Base-by-base conservation (phyloP, 352 stramenopile species). In the Phytopythium kandeliae region DNA sequence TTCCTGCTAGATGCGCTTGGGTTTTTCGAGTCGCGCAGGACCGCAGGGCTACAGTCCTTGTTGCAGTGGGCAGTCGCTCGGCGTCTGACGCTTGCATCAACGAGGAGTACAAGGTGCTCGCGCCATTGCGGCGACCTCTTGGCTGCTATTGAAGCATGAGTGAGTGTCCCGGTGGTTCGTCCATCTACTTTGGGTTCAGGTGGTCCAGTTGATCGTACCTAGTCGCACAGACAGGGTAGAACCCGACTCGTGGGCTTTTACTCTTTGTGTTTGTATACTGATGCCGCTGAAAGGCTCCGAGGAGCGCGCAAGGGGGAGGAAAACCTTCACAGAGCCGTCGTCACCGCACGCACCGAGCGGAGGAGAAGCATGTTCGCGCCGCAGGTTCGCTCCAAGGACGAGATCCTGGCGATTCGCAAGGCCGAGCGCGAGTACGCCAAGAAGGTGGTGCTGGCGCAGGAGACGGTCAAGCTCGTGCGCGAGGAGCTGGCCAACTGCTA, bases 401-500 rank as follows among this genome's bases (percentile, higher is more conserved):
- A 92, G 60, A 92, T 92, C 63, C 63, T 92, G 40, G 78, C 78
- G 41, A 88, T 89, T 60, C 77, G 78, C 46, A 35, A 67, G 45
- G 84, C 84, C 54, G 83, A 94, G 69, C 61, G 73, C 51, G 73
- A 89, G 48, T 91, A 89, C 60, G 74, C 73, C 40, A 86, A 91
- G 73, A 75, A 78, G 36, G 44, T 66, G 61, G 71, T 87, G 44
- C 60, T 94, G 25, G 78, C 84, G 34, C 77, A 90, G 55, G 81
- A 92, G 67, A 86, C 58, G 7, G 52, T 94, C 56, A 94, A 92
- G 76, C 63, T 92, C 41, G 81, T 94, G 64, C 80, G 81, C 52
- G 84, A 92, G 46, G 81, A 94, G 62, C 67, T 94, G 57, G 80
- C 84, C 52, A 78, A 79, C 52, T 94, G 84, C 67, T 94, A 94